phyloP scores from a whole-genome alignment of 805 yeast species.

The Starmerella tilneyi region DNA sequence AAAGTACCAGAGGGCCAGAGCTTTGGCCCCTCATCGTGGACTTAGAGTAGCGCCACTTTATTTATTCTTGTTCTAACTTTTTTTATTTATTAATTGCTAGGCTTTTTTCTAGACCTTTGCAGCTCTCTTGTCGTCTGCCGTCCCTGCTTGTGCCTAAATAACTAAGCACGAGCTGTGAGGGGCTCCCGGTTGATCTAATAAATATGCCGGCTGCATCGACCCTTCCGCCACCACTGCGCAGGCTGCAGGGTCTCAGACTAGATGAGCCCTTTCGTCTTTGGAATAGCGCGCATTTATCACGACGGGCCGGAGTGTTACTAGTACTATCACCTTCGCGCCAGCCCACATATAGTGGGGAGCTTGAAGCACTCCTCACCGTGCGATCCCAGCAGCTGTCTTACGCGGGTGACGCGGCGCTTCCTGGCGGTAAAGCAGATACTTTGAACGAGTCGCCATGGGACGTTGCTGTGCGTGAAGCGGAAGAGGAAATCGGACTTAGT shows the following conservation, averaged over 20 bases:
- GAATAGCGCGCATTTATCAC: conserved; percentile 47
- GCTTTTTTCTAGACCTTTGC: background rate
- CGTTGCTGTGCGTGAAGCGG: conserved; percentile 72
- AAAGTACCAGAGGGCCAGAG: conserved; percentile 35
- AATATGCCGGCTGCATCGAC: background rate
- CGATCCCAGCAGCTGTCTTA: conserved; percentile 63
- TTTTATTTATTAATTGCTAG: background rate
- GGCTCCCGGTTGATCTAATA: background rate
- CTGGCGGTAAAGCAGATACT: conserved; percentile 84
- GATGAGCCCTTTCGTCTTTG: conserved; percentile 31
- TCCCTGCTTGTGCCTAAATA: too few relatives aligned
- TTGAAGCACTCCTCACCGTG: conserved; percentile 68
- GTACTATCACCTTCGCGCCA: conserved; percentile 50
- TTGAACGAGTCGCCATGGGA: conserved; percentile 54
- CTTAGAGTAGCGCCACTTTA: background rate
- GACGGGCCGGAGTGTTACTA: conserved; percentile 74
- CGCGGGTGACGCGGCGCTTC: conserved; percentile 84
- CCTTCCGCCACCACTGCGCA: conserved; percentile 3
- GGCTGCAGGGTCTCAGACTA: conserved; percentile 1
- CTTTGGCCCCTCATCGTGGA: conserved; percentile 44
- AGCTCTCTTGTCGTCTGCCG: too few relatives aligned
- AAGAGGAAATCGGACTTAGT: conserved; percentile 74
- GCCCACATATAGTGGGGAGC: conserved; percentile 41
- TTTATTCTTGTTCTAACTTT: background rate
- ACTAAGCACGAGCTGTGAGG: too few relatives aligned